Conservation (phyloP, 257 asterid species). For the Gentiana straminea region DNA sequence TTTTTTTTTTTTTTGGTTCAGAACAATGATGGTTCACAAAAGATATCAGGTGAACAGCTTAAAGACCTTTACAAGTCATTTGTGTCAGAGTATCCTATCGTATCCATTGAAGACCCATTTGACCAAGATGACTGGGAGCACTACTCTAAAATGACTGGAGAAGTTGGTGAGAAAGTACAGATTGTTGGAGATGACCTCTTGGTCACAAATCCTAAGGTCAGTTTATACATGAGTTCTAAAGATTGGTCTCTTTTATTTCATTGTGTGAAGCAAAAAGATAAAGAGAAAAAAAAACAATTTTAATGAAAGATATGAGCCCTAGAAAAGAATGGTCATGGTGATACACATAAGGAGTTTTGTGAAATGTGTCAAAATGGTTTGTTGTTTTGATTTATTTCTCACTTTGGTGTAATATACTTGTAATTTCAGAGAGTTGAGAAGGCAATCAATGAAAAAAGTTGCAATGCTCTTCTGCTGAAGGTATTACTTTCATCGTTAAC, state of each 20-base stretch:
- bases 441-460: conserved; percentile 77
- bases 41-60: conserved; percentile 78
- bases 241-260: not conserved
- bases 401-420: not conserved
- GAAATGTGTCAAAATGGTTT: not conserved
- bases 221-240: not conserved
- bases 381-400: not conserved
- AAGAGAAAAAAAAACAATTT: no score
- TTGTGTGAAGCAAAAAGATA: no score
- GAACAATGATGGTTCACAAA: conserved; percentile 64
- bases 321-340: no score
- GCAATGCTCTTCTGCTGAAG: conserved; percentile 97
- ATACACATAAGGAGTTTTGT: not conserved
- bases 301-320: no score
- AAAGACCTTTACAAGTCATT: conserved; percentile 86
- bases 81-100: conserved; percentile 69
- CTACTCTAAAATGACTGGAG: conserved; percentile 63
- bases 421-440: conserved; percentile 69
- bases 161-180: conserved; percentile 69
- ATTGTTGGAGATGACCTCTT: conserved; percentile 94
- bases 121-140: conserved; percentile 97
- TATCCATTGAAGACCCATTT: conserved; percentile 88
- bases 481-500: conserved; percentile 17
- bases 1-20: conserved; percentile 20
- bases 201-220: conserved; percentile 89